Percentiles rank a stretch among this genome's conserved stretches.
These are phyloP conservation scores for Colletotrichum tanaceti DNA, from an alignment of 2,329 filamentous ascomycete genomes.

Conservation along the genomic window DNA sequence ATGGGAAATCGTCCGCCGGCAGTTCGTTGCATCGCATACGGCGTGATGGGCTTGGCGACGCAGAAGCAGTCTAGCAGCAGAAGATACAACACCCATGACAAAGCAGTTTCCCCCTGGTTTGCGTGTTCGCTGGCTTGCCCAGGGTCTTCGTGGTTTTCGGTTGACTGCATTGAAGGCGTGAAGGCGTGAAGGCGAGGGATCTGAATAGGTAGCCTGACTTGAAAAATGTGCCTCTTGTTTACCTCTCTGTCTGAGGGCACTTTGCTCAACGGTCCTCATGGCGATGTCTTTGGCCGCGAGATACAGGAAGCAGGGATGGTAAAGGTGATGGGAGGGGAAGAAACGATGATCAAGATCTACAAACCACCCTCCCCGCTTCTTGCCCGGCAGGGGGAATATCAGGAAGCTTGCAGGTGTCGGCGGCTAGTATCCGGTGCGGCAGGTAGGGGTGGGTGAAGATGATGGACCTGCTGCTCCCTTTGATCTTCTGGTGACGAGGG, in stretches of 20 bases:
- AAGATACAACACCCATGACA: neutral
- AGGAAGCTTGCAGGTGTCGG: constrained; percentile 1
- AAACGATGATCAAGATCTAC: constrained; percentile 27
- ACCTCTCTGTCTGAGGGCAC: constrained; percentile 4
- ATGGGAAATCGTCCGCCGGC: constrained; percentile 37
- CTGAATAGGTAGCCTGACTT: neutral
- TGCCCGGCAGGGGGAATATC: constrained; percentile 15
- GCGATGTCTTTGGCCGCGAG: neutral
- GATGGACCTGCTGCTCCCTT: neutral
- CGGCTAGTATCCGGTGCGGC: neutral
- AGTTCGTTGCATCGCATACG: constrained; percentile 39
- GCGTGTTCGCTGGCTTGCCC: too few relatives aligned
- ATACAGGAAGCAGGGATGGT: neutral
- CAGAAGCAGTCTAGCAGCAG: neutral
- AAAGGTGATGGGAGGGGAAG: constrained; percentile 16
- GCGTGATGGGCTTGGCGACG: constrained; percentile 30
- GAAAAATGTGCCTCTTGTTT: neutral
- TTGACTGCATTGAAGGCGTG: neutral
- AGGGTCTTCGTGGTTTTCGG: neutral
- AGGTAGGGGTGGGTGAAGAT: constrained; percentile 13
- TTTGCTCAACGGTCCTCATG: constrained; percentile 6
- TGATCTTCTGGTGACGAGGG: neutral
- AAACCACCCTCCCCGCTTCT: constrained; percentile 21
- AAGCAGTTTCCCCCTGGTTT: neutral
- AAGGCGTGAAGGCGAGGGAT: neutral